Base-by-base conservation (phyloP, 176 grass and related monocot species). In the Oryza coarctata region DNA sequence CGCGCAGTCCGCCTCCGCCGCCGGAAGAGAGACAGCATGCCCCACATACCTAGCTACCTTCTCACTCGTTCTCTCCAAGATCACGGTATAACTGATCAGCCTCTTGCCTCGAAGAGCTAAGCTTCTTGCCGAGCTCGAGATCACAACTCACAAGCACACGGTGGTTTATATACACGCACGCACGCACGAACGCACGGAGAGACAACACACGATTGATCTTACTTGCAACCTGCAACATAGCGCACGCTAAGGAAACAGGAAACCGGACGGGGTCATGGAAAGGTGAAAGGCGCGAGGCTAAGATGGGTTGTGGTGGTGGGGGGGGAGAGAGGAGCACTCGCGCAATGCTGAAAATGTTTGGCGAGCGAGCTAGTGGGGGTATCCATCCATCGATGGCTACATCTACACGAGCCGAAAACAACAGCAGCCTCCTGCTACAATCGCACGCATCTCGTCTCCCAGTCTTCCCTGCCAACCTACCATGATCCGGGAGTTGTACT, bases 1-100 rank as follows among this genome's bases (percentile, higher is more conserved):
- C 79, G 79, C 50, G 73, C 64, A 15, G 23, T 52, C 70, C 85
- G 63, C 45, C 61, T 29, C 76, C 70, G 74, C 9, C 76, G n/a
- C 58, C 74, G 65, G 65, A 85, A 74, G 1, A 78, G 36, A 11
- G 83, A 78, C 83, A 71, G 18, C 38, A 85, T 50, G 52, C 50
- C 49, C 74, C 83, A 85, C 83, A 85, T 85, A 14, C 7, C 23
- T 32, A 17, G 11, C 25, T 18, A 25, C n/a, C n/a, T n/a, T n/a
- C n/a, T n/a, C n/a, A n/a, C n/a, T 26, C 36, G 12, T 10, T 25
- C 8, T 36, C 14, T 18, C 29, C 10, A 32, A 32, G 31, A 32
- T 32, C 31, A 32, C 31, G n/a, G n/a, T n/a, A n/a, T n/a, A n/a
- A n/a, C n/a, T n/a, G n/a, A n/a, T n/a, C n/a, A n/a, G n/a, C n/a